Conservation (phyloP, 2,329 filamentous ascomycete genomes). For the Scedosporium apiospermum region DNA sequence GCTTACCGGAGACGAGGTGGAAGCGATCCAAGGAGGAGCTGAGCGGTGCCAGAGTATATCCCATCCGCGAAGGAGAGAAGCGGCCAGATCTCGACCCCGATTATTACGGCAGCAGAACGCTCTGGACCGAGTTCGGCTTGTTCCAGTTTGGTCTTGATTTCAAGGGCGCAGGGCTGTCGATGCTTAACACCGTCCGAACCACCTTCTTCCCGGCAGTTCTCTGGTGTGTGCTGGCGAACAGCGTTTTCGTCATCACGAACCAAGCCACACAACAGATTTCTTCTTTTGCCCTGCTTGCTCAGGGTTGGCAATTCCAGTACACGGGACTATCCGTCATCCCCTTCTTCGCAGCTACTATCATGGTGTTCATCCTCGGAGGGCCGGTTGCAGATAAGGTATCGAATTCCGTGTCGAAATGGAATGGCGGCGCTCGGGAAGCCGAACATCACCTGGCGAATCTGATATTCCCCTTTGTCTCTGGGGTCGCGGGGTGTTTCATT, state of each 20-base stretch:
- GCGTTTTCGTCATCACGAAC: conserved; percentile 19
- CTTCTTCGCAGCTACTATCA: conserved; percentile 11
- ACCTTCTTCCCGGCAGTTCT: conserved; percentile 22
- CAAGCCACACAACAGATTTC: conserved; percentile 17
- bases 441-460: conserved; percentile 23
- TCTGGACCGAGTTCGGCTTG: conserved; percentile 21
- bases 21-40: conserved; percentile 19
- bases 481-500: conserved; percentile 19
- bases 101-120: conserved; percentile 16
- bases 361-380: conserved; percentile 17
- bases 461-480: conserved; percentile 18
- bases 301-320: conserved; percentile 20
- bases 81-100: conserved; percentile 18
- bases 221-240: conserved; percentile 21
- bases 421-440: conserved; percentile 18
- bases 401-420: conserved; percentile 18
- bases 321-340: conserved; percentile 18
- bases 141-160: conserved; percentile 20
- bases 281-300: conserved; percentile 13
- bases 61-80: conserved; percentile 15
- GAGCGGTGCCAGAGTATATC: conserved; percentile 16
- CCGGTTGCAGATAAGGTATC: conserved; percentile 19
- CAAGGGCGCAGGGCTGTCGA: conserved; percentile 12
- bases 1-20: conserved; percentile 25
- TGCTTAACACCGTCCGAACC: conserved; percentile 21